A percentile compares a stretch with the other conserved stretches of the same genome.
phyloP scores from a whole-genome alignment of 1,284 basidiomycete species.

The Ceratobasidium sp. region DNA sequence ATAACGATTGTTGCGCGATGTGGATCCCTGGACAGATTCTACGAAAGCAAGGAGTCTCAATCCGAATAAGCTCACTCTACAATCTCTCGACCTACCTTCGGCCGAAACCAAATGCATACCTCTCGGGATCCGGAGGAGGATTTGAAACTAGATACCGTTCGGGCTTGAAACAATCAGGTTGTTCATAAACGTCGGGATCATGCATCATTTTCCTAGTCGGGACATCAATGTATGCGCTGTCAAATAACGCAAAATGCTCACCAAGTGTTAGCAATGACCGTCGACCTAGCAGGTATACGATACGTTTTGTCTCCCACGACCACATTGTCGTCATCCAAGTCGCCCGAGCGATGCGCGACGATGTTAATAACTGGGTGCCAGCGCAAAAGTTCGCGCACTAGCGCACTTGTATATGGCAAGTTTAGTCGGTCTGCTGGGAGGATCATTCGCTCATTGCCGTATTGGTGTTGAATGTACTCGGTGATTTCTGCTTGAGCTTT shows the following conservation, averaged over 20 bases:
- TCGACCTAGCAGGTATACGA: conserved; percentile 1
- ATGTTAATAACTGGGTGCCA: neutral
- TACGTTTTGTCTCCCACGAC: conserved; percentile 1
- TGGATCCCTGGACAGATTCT: conserved; percentile 34
- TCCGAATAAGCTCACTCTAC: neutral
- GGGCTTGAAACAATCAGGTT: conserved; percentile 87
- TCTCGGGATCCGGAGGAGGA: conserved; percentile 59
- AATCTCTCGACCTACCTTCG: neutral
- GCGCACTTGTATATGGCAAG: conserved; percentile 52
- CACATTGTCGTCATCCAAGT: conserved; percentile 18
- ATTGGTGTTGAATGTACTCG: neutral
- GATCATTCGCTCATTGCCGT: neutral
- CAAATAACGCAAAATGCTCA: neutral
- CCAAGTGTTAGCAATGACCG: conserved; percentile 26
- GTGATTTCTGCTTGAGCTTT: conserved; percentile 25
- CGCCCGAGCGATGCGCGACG: conserved; percentile 4
- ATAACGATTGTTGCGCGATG: conserved; percentile 34
- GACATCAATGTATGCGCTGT: neutral
- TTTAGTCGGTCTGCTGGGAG: conserved; percentile 45
- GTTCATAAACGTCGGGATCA: conserved; percentile 89
- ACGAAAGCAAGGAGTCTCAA: neutral
- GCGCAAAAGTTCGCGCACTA: conserved; percentile 50
- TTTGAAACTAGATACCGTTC: conserved; percentile 93
- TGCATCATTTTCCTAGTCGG: conserved; percentile 66
- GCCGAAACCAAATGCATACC: conserved; percentile 35